These are phyloP conservation scores for Boletus pseudo-olivaceus DNA, from an alignment of 768 basidiomycete genomes.

Conservation along the genomic window DNA sequence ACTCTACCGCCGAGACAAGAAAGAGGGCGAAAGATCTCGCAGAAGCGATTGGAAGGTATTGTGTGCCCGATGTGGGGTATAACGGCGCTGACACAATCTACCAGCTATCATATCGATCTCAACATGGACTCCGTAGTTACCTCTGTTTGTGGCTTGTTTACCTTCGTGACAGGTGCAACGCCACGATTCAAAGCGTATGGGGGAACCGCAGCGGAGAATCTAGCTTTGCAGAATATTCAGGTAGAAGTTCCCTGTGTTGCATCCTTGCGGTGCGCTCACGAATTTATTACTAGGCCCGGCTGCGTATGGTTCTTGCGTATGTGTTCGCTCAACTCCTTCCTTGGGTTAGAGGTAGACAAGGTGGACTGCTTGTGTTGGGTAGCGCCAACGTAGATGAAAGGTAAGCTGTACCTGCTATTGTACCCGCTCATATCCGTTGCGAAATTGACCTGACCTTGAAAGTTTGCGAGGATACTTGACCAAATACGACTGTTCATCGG, in stretches of 20 bases:
- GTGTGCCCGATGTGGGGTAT: not conserved
- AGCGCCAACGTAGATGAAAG: slow-evolving; percentile 99
- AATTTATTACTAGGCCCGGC: slow-evolving; percentile 57
- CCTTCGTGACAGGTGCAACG: slow-evolving; percentile 69
- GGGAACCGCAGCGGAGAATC: slow-evolving; percentile 82
- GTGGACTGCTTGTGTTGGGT: slow-evolving; percentile 91
- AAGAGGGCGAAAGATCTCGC: slow-evolving; percentile 83
- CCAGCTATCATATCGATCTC: slow-evolving; percentile 87
- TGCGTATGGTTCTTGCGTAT: slow-evolving; percentile 94
- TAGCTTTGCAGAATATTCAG: slow-evolving; percentile 97
- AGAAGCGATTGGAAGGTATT: slow-evolving; percentile 84
- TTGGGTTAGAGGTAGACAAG: slow-evolving; percentile 80
- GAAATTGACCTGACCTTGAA: not conserved
- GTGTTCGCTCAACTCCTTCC: slow-evolving; percentile 93
- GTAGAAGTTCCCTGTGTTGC: slow-evolving; percentile 31
- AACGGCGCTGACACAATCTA: not conserved
- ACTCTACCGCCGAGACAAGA: slow-evolving; percentile 86
- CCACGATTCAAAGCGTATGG: slow-evolving; percentile 85
- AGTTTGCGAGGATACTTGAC: slow-evolving; percentile 96
- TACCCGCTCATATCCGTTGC: not conserved
- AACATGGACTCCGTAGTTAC: slow-evolving; percentile 95
- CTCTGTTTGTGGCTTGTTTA: slow-evolving; percentile 79
- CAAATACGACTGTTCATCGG: slow-evolving; percentile 95
- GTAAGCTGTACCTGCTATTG: slow-evolving; percentile 35
- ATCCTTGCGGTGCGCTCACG: not conserved